Evolutionary conservation across 148 eudicot species (phyloP).

Genomic region (Rhododendron vialii): DNA sequence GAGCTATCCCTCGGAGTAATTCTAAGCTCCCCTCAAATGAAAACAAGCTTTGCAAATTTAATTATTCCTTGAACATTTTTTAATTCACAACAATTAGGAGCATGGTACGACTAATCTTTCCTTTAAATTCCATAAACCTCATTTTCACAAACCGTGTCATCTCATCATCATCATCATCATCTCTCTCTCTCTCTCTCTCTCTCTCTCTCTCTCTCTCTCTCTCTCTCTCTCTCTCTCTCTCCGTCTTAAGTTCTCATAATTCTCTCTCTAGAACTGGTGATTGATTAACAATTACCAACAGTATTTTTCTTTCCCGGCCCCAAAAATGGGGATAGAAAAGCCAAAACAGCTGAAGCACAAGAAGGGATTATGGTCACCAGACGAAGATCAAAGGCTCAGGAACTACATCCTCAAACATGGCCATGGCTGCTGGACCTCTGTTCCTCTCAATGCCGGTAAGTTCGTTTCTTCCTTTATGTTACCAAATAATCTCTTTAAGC

Average conservation of each 20-base stretch:
- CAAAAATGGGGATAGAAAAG: conserved; percentile 39
- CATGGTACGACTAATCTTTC: not conserved
- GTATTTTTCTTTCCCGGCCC: not conserved
- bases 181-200: not conserved
- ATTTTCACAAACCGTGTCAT: not conserved
- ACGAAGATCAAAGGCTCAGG: conserved; percentile 73
- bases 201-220: not conserved
- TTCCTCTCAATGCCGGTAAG: conserved; percentile 70
- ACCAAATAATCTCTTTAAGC: not conserved
- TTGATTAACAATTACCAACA: not conserved
- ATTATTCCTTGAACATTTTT: not conserved
- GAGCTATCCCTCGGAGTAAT: not conserved
- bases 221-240: not conserved
- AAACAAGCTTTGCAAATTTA: not conserved
- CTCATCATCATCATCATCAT: not conserved
- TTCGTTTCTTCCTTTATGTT: not conserved
- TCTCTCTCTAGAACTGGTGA: not conserved
- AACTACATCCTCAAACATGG: conserved; percentile 58
- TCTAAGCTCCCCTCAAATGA: not conserved
- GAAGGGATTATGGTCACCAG: conserved; percentile 91
- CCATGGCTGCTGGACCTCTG: conserved; percentile 80
- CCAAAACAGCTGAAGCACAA: conserved; percentile 43
- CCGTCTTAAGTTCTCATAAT: not conserved
- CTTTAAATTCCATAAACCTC: not conserved
- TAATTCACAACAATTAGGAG: not conserved